Evolutionary conservation across 129 eudicot species (phyloP), one percentile per base, ranked within the genome.

Genomic region (Scalesia atractyloides): DNA sequence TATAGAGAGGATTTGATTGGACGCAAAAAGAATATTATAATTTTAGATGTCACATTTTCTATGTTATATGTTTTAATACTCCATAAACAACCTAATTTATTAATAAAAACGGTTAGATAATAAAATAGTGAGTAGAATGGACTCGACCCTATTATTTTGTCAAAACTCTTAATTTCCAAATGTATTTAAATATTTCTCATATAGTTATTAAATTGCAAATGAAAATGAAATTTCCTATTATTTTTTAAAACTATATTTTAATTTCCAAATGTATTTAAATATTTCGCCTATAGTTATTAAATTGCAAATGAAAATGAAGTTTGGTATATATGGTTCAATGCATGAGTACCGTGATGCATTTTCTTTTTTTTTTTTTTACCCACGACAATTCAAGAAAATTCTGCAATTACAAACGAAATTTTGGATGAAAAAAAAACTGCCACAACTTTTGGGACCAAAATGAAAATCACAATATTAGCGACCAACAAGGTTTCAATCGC

Each of bases 1-100:
- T 15, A 20, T 43, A 66, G 30, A 67, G 13, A 16, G 37, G 58
- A 26, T 75, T 53, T 54, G 60, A 66, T 56, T 66, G 26, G 36
- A 43, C 33, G 49, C 18, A 20, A 72, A 37, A 72, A 14, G 18
- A 47, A 9, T 30, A 60, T 60, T 60, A 14, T 60, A 12, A 60
- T 33, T 60, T 33, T 26, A 12, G 4, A 60, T 30, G 33, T 60
- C 46, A 60, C 11, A 30, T 57, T 20, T 56, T 22, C 12, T 10
- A 57, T 22, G 36, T 56, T 56, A 20, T 56, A 56, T 57, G 34
- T 34, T 22, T 22, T 57, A 57, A 3, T 57, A 57, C 6, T 7
- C 63, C 63, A 22, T 57, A 57, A 54, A 19, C 58, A 51, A 51
- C 33, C 13, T 54, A 18, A 19, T 19, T 9, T 5, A 54, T 18